A percentile compares a stretch with the other conserved stretches of the same genome.
phyloP scores from a whole-genome alignment of 2,329 filamentous ascomycete species.

The Aspergillus amoenus region DNA sequence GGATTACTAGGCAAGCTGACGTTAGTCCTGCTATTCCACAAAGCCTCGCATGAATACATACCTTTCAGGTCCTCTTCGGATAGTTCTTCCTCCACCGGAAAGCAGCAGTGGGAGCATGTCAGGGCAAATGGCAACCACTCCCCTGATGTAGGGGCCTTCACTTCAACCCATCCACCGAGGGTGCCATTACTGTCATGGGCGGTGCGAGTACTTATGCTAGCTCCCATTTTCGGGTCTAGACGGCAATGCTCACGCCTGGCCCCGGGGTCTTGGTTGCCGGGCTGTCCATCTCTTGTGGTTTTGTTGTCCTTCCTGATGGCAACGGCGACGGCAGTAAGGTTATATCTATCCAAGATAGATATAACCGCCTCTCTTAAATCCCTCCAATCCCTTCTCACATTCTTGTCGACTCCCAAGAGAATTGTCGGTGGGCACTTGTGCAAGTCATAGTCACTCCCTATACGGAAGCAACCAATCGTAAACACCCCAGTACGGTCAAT shows the following conservation, averaged over 20 bases:
- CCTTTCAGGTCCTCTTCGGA: not conserved
- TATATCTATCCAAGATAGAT: not conserved
- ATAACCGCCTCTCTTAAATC: not conserved
- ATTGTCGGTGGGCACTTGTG: not conserved
- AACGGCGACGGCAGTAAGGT: not conserved
- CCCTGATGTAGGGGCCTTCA: not conserved
- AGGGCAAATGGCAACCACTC: not conserved
- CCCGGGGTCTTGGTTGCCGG: not conserved
- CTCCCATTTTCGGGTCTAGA: not conserved
- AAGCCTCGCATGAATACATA: not conserved
- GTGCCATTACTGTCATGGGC: not conserved
- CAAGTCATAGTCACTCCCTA: not conserved
- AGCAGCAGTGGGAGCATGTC: not conserved
- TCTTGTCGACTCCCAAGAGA: not conserved
- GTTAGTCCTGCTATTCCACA: too few relatives aligned
- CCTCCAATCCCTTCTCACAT: not conserved
- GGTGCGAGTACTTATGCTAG: not conserved
- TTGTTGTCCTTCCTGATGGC: not conserved
- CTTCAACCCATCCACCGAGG: not conserved
- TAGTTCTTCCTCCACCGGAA: not conserved
- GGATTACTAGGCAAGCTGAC: not conserved
- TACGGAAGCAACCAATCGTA: not conserved
- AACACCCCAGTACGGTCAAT: not conserved
- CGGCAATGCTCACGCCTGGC: not conserved
- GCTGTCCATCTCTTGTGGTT: not conserved